These are phyloP conservation scores for Peronospora farinosa DNA, from an alignment of 352 stramenopile genomes.

Conservation along the genomic window DNA sequence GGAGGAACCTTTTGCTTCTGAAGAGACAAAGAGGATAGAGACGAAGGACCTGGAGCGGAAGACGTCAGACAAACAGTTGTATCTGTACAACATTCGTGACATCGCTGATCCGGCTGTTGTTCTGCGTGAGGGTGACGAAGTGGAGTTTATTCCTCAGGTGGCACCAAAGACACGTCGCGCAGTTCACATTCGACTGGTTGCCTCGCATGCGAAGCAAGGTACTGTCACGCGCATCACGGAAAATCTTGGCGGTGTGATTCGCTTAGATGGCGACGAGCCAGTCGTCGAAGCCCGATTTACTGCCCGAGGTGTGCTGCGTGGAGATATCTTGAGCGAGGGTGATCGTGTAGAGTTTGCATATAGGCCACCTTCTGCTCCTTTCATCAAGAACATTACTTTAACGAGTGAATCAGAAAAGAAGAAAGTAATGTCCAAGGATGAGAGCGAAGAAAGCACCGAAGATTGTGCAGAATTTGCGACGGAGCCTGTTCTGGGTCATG, in stretches of 20 bases:
- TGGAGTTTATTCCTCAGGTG: conserved; percentile 53
- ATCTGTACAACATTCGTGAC: conserved; percentile 66
- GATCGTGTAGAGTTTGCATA: conserved; percentile 74
- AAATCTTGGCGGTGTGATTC: conserved; percentile 53
- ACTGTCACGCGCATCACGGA: conserved; percentile 45
- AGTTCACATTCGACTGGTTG: conserved; percentile 46
- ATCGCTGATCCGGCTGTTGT: conserved; percentile 45
- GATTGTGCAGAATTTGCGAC: neutral
- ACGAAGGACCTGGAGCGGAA: conserved; percentile 19
- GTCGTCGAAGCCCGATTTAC: conserved; percentile 38
- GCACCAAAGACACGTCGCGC: conserved; percentile 46
- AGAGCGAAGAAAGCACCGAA: conserved; percentile 7
- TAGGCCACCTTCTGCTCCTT: conserved; percentile 20
- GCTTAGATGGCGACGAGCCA: conserved; percentile 36
- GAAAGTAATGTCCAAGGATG: conserved; percentile 8
- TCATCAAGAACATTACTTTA: conserved; percentile 20
- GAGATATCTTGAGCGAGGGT: conserved; percentile 50
- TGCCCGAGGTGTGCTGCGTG: conserved; percentile 49
- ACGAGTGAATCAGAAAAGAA: conserved; percentile 20
- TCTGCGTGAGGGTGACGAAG: conserved; percentile 63
- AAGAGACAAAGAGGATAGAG: conserved; percentile 17
- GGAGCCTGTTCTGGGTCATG: conserved; percentile 26
- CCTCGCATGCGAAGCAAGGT: conserved; percentile 50
- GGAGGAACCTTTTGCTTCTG: neutral
- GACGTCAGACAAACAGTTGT: conserved; percentile 21